Conservation (phyloP, 2,329 filamentous ascomycete species). For the Exophiala dermatitidis region DNA sequence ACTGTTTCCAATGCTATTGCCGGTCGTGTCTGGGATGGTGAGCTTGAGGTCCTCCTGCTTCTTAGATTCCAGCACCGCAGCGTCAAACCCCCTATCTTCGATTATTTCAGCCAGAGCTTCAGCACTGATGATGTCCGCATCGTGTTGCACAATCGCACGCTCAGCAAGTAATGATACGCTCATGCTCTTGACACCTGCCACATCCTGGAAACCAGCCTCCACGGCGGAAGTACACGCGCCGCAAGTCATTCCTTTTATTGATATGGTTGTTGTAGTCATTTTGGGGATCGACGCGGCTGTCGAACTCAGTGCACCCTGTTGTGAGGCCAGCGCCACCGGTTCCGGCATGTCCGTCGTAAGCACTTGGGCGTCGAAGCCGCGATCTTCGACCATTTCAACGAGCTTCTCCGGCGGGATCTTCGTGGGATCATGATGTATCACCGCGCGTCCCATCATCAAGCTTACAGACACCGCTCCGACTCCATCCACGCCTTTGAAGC, state of each 20-base stretch:
- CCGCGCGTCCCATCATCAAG: slow-evolving; percentile 91
- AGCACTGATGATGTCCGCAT: slow-evolving; percentile 49
- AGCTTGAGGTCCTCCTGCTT: slow-evolving; percentile 31
- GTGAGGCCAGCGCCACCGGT: neutral
- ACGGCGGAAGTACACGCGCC: slow-evolving; percentile 82
- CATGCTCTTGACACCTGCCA: slow-evolving; percentile 65
- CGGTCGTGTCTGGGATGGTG: slow-evolving; percentile 27
- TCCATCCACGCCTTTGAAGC: slow-evolving; percentile 74
- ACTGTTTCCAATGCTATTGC: slow-evolving; percentile 31
- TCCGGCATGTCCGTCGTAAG: slow-evolving; percentile 68
- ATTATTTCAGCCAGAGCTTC: slow-evolving; percentile 53
- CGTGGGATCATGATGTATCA: slow-evolving; percentile 77
- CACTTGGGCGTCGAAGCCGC: slow-evolving; percentile 86
- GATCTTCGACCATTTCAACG: slow-evolving; percentile 79
- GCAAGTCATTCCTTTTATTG: slow-evolving; percentile 84
- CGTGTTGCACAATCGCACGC: slow-evolving; percentile 77
- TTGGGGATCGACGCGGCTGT: slow-evolving; percentile 20
- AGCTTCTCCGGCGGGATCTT: slow-evolving; percentile 68
- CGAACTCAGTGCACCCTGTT: neutral
- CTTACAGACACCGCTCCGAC: slow-evolving; percentile 84
- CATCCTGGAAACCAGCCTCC: slow-evolving; percentile 69
- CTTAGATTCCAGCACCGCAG: slow-evolving; percentile 66
- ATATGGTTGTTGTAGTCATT: slow-evolving; percentile 63
- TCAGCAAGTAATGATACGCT: slow-evolving; percentile 79
- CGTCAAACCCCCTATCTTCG: slow-evolving; percentile 69